A percentile compares a stretch with the other conserved stretches of the same genome.
Evolutionary conservation across 768 basidiomycete species (phyloP).

Genomic region (Phlebiopsis flavidoalba): DNA sequence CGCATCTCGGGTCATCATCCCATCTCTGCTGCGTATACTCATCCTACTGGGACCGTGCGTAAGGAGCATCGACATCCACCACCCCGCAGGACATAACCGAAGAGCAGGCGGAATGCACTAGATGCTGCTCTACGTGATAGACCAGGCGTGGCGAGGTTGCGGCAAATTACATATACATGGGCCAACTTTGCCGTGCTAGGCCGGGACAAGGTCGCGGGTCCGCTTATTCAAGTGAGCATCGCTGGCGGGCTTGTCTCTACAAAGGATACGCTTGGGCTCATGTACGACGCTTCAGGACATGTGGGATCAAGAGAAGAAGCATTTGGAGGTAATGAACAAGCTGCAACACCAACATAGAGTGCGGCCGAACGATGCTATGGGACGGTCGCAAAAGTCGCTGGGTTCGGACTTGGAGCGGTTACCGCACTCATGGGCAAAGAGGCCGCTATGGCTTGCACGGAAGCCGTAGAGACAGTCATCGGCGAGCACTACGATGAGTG

Average conservation of each 20-base stretch:
- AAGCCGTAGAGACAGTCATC: conserved; percentile 96
- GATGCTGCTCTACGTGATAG: conserved; percentile 78
- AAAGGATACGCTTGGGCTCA: not conserved
- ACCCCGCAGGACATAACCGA: conserved; percentile 51
- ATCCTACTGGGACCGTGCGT: conserved; percentile 28
- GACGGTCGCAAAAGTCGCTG: conserved; percentile 83
- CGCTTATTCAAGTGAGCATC: conserved; percentile 36
- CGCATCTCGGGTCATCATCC: conserved; percentile 20
- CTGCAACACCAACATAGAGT: conserved; percentile 79
- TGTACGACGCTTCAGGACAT: conserved; percentile 59
- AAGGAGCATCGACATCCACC: conserved; percentile 39
- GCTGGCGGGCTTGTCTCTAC: not conserved
- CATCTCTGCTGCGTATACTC: conserved; percentile 48
- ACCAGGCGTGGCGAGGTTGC: conserved; percentile 96
- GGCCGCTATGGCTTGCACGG: conserved; percentile 97
- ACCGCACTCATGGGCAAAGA: conserved; percentile 89
- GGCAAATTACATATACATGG: conserved; percentile 93
- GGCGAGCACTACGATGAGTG: conserved; percentile 99
- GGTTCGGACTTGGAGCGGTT: conserved; percentile 78
- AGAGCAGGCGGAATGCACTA: conserved; percentile 43
- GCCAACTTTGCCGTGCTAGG: conserved; percentile 77
- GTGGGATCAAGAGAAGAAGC: conserved; percentile 97
- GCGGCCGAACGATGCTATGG: conserved; percentile 77
- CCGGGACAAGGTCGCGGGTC: conserved; percentile 45
- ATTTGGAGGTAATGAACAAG: conserved; percentile 81